Base-by-base conservation (phyloP, 768 basidiomycete species). In the Amanita pseudoporphyria region DNA sequence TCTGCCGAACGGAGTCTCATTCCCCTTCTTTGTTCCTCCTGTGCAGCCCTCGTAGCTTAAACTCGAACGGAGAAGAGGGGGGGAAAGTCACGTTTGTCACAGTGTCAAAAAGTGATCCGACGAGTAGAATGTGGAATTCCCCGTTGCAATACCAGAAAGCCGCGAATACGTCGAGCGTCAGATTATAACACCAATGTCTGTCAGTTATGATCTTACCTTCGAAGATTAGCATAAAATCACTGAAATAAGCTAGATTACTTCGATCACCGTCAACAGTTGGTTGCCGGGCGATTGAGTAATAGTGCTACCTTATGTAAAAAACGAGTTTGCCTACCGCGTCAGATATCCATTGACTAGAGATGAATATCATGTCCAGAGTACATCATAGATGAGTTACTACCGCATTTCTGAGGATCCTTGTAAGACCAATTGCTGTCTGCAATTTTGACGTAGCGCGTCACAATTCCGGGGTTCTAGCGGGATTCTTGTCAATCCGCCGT, bases 31-130 rank as follows among this genome's bases (percentile, higher is more conserved):
- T 37, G 14, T 31, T 39, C 36, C 4, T 28, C 26, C 26, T 28
- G 7, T 7, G 26, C 46, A 38, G 14, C 47, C 38, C 38, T 48
- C 47, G 47, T 48, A 48, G 38, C 47, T 48, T 48, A 37, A 47
- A 33, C 46, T 47, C 46, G 46, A 35, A 47, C 46, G 36, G 18
- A 47, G 46, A 47, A 47, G 46, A 28, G 30, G 5, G 18, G 30
- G 5, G 13, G 28, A 47, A 47, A n/a, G 46, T 36, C 24, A 28
- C 35, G 32, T 24, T 24, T 47, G 46, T 47, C 45, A 26, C 45
- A 26, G 16, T 4, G 45, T 47, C 14, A 37, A 47, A 38, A 28
- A 47, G 43, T 47, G 46, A 47, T 47, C 36, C 46, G 46, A 47
- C 35, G 12, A n/a, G 24, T 16, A 10, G 21, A 22, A 22, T 22